phyloP scores from a whole-genome alignment of 805 yeast species.

The Kuraishia cidri region DNA sequence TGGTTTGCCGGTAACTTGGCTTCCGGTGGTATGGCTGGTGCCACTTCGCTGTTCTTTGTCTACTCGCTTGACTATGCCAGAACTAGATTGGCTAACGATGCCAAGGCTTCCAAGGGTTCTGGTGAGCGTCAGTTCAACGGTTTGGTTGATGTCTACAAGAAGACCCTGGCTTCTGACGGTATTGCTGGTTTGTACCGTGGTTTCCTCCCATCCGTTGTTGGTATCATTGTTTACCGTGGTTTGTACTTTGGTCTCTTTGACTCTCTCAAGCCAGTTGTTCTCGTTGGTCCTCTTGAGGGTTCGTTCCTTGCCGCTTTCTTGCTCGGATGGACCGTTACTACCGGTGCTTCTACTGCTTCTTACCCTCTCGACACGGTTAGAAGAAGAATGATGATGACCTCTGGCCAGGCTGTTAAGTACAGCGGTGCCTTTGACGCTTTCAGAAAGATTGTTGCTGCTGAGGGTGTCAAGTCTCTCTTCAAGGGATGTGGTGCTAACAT shows the following conservation, averaged over 20 bases:
- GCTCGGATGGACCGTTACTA: conserved; percentile 96
- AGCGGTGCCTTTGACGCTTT: conserved; percentile 92
- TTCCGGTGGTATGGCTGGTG: conserved; percentile 99
- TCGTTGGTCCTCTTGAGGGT: conserved; percentile 92
- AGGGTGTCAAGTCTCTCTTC: conserved; percentile 89
- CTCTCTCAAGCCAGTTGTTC: conserved; percentile 90
- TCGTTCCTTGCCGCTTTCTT: conserved; percentile 92
- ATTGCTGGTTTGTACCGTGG: conserved; percentile 98
- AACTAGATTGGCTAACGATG: conserved; percentile 98
- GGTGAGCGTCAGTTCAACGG: conserved; percentile 98
- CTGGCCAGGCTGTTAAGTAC: conserved; percentile 97
- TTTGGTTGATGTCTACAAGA: conserved; percentile 91
- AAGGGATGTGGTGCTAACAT: conserved; percentile 99
- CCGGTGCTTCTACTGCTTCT: conserved; percentile 97
- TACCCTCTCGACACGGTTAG: conserved; percentile 99
- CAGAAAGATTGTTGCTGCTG: conserved; percentile 88
- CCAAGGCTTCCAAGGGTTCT: conserved; percentile 75
- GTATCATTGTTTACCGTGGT: conserved; percentile 99
- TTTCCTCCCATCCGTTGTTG: conserved; percentile 96
- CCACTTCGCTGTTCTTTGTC: conserved; percentile 85
- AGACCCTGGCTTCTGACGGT: conserved; percentile 94
- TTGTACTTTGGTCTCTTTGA: conserved; percentile 96
- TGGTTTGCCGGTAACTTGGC: conserved; percentile 99
- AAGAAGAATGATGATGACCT: conserved; percentile 99
- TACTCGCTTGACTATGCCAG: conserved; percentile 98